phyloP scores from a whole-genome alignment of 2,329 filamentous ascomycete species.

The Trichoderma atroviride region DNA sequence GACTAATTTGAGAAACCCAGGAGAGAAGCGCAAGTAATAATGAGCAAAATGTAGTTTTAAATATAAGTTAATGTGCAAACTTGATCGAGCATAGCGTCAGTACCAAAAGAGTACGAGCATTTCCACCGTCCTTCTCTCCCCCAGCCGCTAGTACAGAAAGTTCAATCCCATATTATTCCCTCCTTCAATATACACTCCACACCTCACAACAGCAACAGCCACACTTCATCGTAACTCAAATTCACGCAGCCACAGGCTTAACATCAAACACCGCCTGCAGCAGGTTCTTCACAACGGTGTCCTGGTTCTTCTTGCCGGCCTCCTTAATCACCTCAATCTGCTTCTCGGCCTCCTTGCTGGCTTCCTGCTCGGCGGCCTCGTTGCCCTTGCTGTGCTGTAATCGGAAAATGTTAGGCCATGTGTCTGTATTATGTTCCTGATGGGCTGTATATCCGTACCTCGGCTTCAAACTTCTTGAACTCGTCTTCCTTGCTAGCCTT shows the following conservation, averaged over 20 bases:
- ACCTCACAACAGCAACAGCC: background rate
- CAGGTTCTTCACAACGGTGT: conserved; percentile 79
- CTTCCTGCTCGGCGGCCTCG: conserved; percentile 73
- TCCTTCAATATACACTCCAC: background rate
- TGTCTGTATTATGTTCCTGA: background rate
- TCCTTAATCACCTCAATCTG: conserved; percentile 82
- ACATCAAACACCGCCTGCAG: conserved; percentile 84
- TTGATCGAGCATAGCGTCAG: background rate
- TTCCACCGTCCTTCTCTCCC: background rate
- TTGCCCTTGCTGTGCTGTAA: conserved; percentile 87
- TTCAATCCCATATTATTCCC: background rate
- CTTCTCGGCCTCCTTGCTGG: conserved; percentile 76
- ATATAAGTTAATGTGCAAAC: conserved; percentile 16
- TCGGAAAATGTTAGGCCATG: background rate
- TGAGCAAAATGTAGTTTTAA: conserved; percentile 3
- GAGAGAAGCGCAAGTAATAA: background rate
- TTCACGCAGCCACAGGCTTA: conserved; percentile 60
- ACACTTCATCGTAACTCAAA: background rate
- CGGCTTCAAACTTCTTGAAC: conserved; percentile 89
- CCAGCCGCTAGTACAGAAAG: conserved; percentile 9
- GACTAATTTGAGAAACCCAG: conserved; percentile 29
- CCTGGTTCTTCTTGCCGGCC: conserved; percentile 77
- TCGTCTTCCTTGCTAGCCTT: conserved; percentile 86
- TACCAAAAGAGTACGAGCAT: background rate
- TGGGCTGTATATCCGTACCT: conserved; percentile 46